Evolutionary conservation across 805 yeast species (phyloP), one percentile per base, ranked within the genome.

Genomic region (Barnettozyma botsteinii): DNA sequence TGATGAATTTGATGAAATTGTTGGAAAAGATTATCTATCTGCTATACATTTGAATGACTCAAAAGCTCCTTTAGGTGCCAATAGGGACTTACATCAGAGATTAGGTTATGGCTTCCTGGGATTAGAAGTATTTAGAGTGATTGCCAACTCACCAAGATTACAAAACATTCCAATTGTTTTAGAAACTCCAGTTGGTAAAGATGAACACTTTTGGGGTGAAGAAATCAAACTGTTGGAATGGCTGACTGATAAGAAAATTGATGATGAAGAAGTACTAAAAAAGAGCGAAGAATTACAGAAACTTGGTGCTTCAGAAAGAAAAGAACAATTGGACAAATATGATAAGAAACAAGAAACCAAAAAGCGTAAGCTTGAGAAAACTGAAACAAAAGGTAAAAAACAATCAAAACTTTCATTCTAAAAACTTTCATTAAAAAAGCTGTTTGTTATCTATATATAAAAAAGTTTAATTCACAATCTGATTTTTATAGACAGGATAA

Each of bases 41-140:
- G 89, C 94, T 1, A 73, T 93, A 35, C 98, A 93, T 64, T 64
- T 93, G 42, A 93, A 93, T 57, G 98, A 93, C 58, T 91, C 98
- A 7, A 89, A 91, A 64, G 94, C 95, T 4, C 98, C 98, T 3
- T 60, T 85, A 31, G 93, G 82, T 3, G 88, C 95, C 19, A 86
- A 86, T 52, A 72, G 95, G 47, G 98, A 93, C 60, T 72, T 91
- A 40, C 98, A 93, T 59, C 95, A 93, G 57, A 77, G 79, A 44
- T 63, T 93, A 28, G 98, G 98, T 1, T 69, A 76, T 49, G 98
- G 98, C 0, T 93, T 85, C 53, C 56, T 93, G 33, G 96, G 96
- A 0, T 66, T 93, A 33, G 96, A 91, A 50, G 77, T 81, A 12
- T 93, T 93, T 60, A 67, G 95, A 49, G 62, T 79, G 10, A 52